Percentiles rank a stretch among this genome's conserved stretches.
These are phyloP conservation scores for Bidens hawaiensis DNA, from an alignment of 140 eudicot species.

Conservation along the genomic window DNA sequence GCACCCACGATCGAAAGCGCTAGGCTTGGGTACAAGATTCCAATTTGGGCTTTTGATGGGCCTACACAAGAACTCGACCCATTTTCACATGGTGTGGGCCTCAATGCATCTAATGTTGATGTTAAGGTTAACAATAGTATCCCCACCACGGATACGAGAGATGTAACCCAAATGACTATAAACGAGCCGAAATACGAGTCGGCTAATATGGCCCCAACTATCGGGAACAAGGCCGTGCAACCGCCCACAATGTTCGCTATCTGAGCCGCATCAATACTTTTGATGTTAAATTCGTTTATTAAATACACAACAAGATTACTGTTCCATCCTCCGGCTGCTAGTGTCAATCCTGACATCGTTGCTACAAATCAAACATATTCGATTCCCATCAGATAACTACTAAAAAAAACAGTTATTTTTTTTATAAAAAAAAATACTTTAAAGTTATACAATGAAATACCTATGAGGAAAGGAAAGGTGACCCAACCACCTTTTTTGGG, in stretches of 20 bases:
- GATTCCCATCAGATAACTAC: not conserved
- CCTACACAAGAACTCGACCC: conserved; percentile 30
- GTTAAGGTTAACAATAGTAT: conserved; percentile 36
- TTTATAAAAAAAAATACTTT: not conserved
- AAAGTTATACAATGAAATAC: not conserved
- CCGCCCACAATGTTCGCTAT: conserved; percentile 44
- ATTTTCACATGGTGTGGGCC: conserved; percentile 51
- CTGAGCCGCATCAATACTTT: conserved; percentile 67
- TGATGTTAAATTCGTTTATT: conserved; percentile 52
- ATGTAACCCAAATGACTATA: conserved; percentile 49
- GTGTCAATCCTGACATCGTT: conserved; percentile 46
- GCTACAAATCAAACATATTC: conserved; percentile 31
- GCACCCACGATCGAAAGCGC: conserved; percentile 55
- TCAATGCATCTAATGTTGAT: conserved; percentile 33
- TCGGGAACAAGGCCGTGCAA: conserved; percentile 44
- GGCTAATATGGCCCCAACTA: conserved; percentile 63
- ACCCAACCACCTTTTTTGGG: conserved; percentile 36
- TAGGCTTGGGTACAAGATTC: conserved; percentile 42
- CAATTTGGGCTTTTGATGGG: conserved; percentile 51
- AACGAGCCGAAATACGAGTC: conserved; percentile 70
- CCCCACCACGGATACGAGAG: conserved; percentile 54
- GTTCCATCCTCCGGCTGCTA: conserved; percentile 65
- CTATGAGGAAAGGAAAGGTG: conserved; percentile 39
- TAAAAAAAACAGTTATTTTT: no score
- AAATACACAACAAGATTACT: conserved; percentile 54